Conservation (phyloP, 1,284 basidiomycete species). For the Vanrija sp. region DNA sequence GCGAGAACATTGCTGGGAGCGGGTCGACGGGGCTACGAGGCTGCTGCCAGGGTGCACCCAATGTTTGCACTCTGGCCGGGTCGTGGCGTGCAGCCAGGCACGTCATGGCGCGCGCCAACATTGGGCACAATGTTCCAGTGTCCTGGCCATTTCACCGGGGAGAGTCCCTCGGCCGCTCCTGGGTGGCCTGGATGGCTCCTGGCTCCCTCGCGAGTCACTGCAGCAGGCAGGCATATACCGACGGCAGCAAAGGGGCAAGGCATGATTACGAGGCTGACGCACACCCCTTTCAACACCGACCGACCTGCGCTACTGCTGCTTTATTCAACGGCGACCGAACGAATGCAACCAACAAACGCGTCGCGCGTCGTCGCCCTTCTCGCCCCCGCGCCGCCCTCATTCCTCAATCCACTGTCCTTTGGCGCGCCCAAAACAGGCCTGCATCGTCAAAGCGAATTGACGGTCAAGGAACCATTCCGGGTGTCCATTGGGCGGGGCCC, state of each 20-base stretch:
- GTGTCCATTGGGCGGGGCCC: conserved; percentile 28
- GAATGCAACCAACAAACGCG: not conserved
- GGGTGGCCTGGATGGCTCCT: not conserved
- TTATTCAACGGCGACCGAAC: too few relatives aligned
- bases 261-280: too few relatives aligned
- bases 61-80: too few relatives aligned
- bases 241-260: not conserved
- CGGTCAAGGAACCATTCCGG: conserved; percentile 48
- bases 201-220: not conserved
- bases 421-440: conserved; percentile 27
- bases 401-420: not conserved
- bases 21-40: too few relatives aligned
- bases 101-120: conserved; percentile 1
- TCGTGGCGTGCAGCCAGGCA: too few relatives aligned
- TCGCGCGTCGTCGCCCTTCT: not conserved
- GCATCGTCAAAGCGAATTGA: conserved; percentile 47
- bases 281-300: not conserved
- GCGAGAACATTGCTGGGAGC: not conserved
- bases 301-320: too few relatives aligned
- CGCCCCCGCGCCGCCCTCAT: not conserved
- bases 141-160: not conserved
- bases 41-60: too few relatives aligned
- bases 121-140: conserved; percentile 6
- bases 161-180: not conserved
- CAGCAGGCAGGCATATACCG: not conserved